Evolutionary conservation across 305 asterid genomes (phyloP).

Genomic region (Fraxinus sp.): DNA sequence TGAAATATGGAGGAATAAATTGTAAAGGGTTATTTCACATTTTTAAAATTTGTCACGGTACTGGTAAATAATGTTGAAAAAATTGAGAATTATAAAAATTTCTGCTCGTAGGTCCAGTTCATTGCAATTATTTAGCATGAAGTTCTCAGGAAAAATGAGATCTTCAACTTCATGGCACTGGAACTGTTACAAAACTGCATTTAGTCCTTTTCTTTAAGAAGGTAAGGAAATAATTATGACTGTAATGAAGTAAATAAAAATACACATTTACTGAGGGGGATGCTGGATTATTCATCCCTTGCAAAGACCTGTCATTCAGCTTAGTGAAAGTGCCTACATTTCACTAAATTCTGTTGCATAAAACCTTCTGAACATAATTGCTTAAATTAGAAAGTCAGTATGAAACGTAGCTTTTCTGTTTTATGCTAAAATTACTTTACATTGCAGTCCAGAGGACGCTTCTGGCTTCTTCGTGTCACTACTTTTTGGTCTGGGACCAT

Average conservation of each 20-base stretch:
- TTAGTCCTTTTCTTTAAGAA: background rate
- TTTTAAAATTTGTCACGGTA: background rate
- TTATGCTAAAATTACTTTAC: slow-evolving; percentile 12
- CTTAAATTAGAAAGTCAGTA: background rate
- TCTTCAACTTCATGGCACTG: background rate
- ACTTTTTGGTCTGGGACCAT: slow-evolving; percentile 83
- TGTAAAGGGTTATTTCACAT: background rate
- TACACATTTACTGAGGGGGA: background rate
- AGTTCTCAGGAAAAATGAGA: background rate
- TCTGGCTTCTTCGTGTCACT: slow-evolving; percentile 86
- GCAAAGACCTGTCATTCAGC: background rate
- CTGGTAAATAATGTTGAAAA: background rate
- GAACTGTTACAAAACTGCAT: background rate
- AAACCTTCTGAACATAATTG: background rate
- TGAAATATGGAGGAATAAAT: background rate
- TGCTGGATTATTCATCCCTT: background rate
- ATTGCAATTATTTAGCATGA: background rate
- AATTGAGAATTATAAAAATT: background rate
- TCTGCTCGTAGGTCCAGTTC: background rate
- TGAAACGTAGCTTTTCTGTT: background rate
- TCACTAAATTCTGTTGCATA: background rate
- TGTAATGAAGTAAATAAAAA: background rate
- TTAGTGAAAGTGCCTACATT: background rate
- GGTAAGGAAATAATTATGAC: background rate
- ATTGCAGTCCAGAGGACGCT: slow-evolving; percentile 85